These are phyloP conservation scores for Aspergillus biplanus DNA, from an alignment of 495 filamentous ascomycete genomes.

Conservation along the genomic window DNA sequence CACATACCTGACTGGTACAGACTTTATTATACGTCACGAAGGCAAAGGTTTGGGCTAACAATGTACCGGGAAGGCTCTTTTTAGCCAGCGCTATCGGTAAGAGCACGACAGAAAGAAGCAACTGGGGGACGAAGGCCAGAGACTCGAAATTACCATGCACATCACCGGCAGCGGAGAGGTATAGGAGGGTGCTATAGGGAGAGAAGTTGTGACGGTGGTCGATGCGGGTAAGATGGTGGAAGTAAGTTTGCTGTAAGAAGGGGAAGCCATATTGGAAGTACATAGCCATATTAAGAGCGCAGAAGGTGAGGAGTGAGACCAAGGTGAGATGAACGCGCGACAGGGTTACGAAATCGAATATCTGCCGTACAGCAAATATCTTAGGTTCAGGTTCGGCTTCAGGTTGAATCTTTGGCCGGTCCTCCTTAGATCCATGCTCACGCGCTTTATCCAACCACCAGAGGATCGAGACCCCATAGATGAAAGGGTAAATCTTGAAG, in stretches of 20 bases:
- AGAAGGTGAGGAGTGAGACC: constrained; percentile 71
- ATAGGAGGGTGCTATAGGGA: constrained; percentile 89
- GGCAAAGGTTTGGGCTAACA: constrained; percentile 98
- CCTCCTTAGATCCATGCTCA: constrained; percentile 18
- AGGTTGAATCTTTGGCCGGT: neutral
- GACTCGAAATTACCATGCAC: constrained; percentile 65
- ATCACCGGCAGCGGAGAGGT: constrained; percentile 70
- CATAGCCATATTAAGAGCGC: constrained; percentile 74
- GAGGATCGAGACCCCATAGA: constrained; percentile 84
- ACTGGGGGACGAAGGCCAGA: constrained; percentile 85
- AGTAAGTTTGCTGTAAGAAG: constrained; percentile 86
- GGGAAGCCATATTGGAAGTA: constrained; percentile 69
- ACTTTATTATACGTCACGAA: constrained; percentile 99
- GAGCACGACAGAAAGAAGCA: constrained; percentile 72
- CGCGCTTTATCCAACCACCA: constrained; percentile 78
- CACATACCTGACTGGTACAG: constrained; percentile 88
- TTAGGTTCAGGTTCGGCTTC: constrained; percentile 14
- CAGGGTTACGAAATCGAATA: constrained; percentile 62
- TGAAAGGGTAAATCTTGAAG: constrained; percentile 98
- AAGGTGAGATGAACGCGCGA: constrained; percentile 63
- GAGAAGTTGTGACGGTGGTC: constrained; percentile 99
- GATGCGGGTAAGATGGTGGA: constrained; percentile 89
- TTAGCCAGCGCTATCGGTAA: constrained; percentile 84
- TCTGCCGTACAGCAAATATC: constrained; percentile 6
- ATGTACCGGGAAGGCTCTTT: constrained; percentile 77